These are phyloP conservation scores for Alternaria atra DNA, from an alignment of 2,329 filamentous ascomycete genomes.

Conservation along the genomic window DNA sequence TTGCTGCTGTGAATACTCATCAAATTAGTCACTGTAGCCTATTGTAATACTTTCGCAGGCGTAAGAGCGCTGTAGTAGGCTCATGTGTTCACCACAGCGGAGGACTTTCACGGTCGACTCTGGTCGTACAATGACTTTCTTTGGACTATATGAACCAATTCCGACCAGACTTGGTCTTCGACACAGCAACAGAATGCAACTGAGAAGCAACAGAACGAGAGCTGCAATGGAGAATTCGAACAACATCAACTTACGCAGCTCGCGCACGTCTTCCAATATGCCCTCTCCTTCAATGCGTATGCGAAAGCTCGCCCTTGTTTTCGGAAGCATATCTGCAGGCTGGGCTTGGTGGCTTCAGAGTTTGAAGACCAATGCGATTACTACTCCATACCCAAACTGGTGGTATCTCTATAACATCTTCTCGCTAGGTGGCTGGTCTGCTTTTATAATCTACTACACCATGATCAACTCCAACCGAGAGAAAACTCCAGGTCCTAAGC, in stretches of 20 bases:
- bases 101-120: background rate
- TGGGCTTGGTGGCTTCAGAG: background rate
- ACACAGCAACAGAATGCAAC: background rate
- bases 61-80: background rate
- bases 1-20: too few species aligned
- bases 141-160: background rate
- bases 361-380: background rate
- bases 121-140: constrained; percentile 1
- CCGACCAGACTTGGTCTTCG: too few species aligned
- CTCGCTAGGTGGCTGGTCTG: background rate
- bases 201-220: background rate
- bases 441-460: background rate
- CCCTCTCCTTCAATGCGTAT: background rate
- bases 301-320: background rate
- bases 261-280: background rate
- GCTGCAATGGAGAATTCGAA: background rate
- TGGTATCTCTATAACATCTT: background rate
- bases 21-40: background rate
- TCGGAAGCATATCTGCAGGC: background rate
- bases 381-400: background rate
- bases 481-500: background rate
- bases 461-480: background rate
- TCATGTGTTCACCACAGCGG: background rate
- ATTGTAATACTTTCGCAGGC: background rate
- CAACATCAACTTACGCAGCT: background rate